Evolutionary conservation across 257 asterid genomes (phyloP), one percentile per base, ranked within the genome.

Genomic region (Salvia splendens): DNA sequence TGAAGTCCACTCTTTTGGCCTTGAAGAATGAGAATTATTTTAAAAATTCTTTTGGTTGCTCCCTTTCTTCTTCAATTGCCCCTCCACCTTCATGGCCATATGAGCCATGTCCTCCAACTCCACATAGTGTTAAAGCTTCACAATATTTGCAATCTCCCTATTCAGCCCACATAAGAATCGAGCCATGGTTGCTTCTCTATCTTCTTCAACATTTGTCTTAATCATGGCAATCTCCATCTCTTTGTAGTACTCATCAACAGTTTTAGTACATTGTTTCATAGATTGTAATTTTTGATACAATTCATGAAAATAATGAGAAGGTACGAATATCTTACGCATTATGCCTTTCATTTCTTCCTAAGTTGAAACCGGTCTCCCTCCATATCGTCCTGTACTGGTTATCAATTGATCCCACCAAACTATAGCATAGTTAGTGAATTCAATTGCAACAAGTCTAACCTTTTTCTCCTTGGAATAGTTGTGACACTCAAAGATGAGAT

Each of bases 381-480:
- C 3, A 32, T 32, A 32, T 2, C 35, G 35, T 4, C 35, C 4
- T 32, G 3, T 32, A 32, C 4, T 52, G 8, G 28, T 52, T 2
- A 4, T 20, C 59, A 52, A 52, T 52, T 52, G 35, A 52, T 52
- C 59, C 59, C 59, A 52, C 33, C 59, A 52, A 52, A 52, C 59
- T 52, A 52, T 16, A 17, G 35, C 59, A 52, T 52, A 52, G 35
- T 52, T 12, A 2, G 59, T 52, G 35, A 52, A 52, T 20, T 52
- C 35, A 52, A 52, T 32, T 32, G 35, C 35, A 32, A 4, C 35
- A 32, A 32, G 35, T 32, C 35, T 32, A 32, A 32, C 35, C 59
- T 52, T 52, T 12, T 17, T 52, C 10, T 16, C 59, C 59, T 52
- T 36, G 48, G 35, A 32, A 4, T 32, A 32, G 35, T 32, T 32